Percentiles rank a stretch among this genome's conserved stretches.
Conservation (phyloP, 495 filamentous ascomycete genomes). For the Xylaria bambusicola region DNA sequence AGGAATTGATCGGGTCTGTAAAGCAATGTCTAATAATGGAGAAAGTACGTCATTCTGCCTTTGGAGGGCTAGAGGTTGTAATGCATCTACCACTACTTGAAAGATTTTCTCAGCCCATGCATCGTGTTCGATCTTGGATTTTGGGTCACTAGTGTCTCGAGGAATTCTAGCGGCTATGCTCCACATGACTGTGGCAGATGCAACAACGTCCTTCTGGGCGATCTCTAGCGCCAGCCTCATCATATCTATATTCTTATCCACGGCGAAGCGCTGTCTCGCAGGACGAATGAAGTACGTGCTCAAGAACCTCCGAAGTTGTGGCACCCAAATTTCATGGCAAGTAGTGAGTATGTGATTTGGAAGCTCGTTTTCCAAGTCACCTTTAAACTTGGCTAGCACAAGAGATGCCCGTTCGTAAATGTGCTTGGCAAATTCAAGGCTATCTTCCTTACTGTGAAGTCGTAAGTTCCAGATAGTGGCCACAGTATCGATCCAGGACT, state of each 20-base stretch:
- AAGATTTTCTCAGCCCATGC: conserved; percentile 71
- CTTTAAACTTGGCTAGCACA: conserved; percentile 38
- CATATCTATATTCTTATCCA: conserved; percentile 38
- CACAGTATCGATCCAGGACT: conserved; percentile 43
- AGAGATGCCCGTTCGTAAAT: conserved; percentile 34
- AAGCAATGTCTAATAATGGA: conserved; percentile 29
- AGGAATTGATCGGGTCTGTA: conserved; percentile 28
- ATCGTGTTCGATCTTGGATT: conserved; percentile 56
- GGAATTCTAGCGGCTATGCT: conserved; percentile 59
- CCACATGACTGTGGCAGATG: conserved; percentile 53
- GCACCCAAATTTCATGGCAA: conserved; percentile 31
- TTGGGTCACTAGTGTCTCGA: conserved; percentile 54
- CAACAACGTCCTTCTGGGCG: conserved; percentile 31
- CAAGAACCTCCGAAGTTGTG: conserved; percentile 61
- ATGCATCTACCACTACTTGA: conserved; percentile 36
- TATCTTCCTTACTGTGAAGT: conserved; percentile 40
- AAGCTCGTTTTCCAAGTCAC: conserved; percentile 17
- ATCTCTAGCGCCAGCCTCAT: conserved; percentile 37
- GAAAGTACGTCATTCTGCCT: conserved; percentile 27
- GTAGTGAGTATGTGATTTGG: conserved; percentile 16
- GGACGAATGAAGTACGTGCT: conserved; percentile 72
- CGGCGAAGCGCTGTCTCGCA: conserved; percentile 58
- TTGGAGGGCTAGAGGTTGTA: conserved; percentile 15
- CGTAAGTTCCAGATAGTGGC: conserved; percentile 46
- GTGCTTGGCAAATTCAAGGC: conserved; percentile 41